Base-by-base conservation (phyloP, 23 red algal species). In the Gracilaria vermiculophylla region DNA sequence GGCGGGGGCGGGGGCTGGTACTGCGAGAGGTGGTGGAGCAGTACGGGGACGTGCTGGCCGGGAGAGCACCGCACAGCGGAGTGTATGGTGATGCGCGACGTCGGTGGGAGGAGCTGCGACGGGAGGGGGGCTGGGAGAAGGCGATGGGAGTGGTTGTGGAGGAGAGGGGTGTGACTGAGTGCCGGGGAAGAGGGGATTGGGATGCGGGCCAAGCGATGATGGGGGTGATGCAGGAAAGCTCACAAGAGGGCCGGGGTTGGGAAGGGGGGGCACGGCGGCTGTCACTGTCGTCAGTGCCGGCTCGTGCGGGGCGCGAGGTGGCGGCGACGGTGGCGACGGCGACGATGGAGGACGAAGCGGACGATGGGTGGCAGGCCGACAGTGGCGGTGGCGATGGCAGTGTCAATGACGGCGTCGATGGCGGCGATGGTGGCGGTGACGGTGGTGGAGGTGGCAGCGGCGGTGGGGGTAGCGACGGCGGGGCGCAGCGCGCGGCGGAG, bases 1-100 rank as follows among this genome's bases (percentile, higher is more conserved):
- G 24, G 33, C 66, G 47, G 32, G 36, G 52, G 33, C 83, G 69
- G 34, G 50, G 50, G 83, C 21, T 48, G 52, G 49, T 88, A 27
- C 67, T 88, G 83, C 53, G 71, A 36, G 48, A 67, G 64, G 45
- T 88, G 53, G 54, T 88, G 69, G 83, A 88, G 53, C 25, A 41
- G 40, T 54, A 88, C 51, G 21, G 34, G 5, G 83, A 61, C 25
- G 83, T 78, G 53, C 43, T 88, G 69, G 67, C 72, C 32, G 27
- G 27, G 44, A 86, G 62, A 24, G 69, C 33, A 41, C 42, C 58
- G 33, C 49, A 88, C 69, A 31, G 83, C 66, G 33, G 36, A 16
- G 66, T 64, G 66, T 77, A 75, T 34, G 44, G 31, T 2, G 53
- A 77, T 35, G 83, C 83, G 57, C 61, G 64, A 27, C 47, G 44